Base-by-base conservation (phyloP, 2,329 filamentous ascomycete genomes). In the Verticillium tricorpus region DNA sequence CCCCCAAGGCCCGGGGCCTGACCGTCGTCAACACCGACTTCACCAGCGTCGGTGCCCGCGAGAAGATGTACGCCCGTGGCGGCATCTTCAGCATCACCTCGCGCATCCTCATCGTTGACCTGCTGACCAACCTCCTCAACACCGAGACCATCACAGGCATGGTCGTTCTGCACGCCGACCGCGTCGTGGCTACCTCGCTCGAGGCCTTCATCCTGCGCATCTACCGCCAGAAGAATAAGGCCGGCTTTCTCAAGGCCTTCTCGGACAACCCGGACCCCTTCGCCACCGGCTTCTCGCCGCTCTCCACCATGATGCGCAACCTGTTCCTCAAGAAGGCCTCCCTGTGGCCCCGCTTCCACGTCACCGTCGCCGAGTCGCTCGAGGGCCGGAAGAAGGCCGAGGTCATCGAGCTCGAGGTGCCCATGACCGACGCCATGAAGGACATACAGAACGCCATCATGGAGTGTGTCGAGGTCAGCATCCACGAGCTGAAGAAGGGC, bases 81-180 rank as follows among this genome's bases (percentile, higher is more conserved):
- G 95, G 95, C 57, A 91, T 98, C 67, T 93, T 97, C 78, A 97
- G 93, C 77, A 91, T 99, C 72, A 99, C 95, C 17, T 97, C 93
- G 62, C 89, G 93, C 60, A 99, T 99, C 66, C 78, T 99, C 64
- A 92, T 98, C 34, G 93, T 98, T 31, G 95, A 99, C 74, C 83
- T 99, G 58, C 78, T 99, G 65, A 96, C 93, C n/a, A 84, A 83
- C 32, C 78, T 98, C 56, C 80, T 99, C 60, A 86, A 92, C 67
- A 88, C 94, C 0, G 89, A 92, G 66, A 93, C 87, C 55, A 88
- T 99, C 65, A 97, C 94, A 1, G 95, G 95, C 2, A 74, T 98
- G 56, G 78, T 99, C 22, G 85, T 96, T 34, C 80, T 99, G 61
- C 95, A 98, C 76, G 93, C 94, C 6, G 95, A 99, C 65, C 88